Base-by-base conservation (phyloP, 306 rosid genomes). In the Fragaria iinumae region DNA sequence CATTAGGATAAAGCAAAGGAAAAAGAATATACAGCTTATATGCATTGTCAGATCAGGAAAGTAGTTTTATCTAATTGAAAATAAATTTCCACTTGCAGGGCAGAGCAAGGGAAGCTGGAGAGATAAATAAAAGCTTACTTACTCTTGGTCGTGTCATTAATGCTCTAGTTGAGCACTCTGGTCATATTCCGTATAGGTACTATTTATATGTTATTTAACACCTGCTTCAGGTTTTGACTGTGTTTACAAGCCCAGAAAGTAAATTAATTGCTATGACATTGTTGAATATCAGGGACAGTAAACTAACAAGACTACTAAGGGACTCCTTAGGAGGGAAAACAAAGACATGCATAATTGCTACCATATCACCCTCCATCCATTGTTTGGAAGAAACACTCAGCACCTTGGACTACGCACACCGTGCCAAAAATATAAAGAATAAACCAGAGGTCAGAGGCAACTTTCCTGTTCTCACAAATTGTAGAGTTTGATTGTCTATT, bases 21-120 rank as follows among this genome's bases (percentile, higher is more conserved):
- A 65, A 65, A 17, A 36, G 9, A 4, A 44, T 66, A 59, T 10
- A 59, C 21, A 39, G 36, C 21, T 53, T 60, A n/a, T 48, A 52
- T 43, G 66, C 49, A 60, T 38, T 49, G 56, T 17, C 27, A 27
- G 50, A 39, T 0, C 41, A 29, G 8, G 29, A 17, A 52, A 50
- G 72, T 72, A 79, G 48, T 41, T 72, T 71, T 70, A 73, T 59
- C 77, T 83, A 49, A 79, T 83, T 71, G 23, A 67, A 52, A 69
- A 20, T 36, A 78, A 80, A 80, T 43, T 76, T 63, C 43, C 50
- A 82, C 76, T 87, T 88, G 84, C 97, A 96, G 99, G 93, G 99
- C 53, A 87, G 99, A 88, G 99, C 99, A 71, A 93, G 99, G 87
- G 99, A 96, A 87, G 99, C 99, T 45, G 99, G 99, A 73, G 99